phyloP scores from a whole-genome alignment of 2,329 filamentous ascomycete genomes.

The Nemania sp. region DNA sequence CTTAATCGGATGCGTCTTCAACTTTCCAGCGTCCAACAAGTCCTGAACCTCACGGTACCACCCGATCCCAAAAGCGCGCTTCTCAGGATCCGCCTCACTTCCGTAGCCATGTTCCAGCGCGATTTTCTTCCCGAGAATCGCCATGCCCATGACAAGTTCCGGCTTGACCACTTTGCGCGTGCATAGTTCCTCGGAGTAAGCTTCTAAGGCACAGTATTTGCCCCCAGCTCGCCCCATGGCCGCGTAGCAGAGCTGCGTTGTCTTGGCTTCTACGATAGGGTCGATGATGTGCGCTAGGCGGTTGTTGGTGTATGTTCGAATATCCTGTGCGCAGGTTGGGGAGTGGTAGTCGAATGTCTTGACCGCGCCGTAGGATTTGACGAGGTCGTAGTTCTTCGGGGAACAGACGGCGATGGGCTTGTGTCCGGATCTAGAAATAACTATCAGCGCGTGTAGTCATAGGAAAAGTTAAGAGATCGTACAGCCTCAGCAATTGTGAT shows the following conservation, averaged over 20 bases:
- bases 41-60: background rate
- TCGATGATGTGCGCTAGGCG: background rate
- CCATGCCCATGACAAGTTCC: background rate
- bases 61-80: background rate
- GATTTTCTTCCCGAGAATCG: background rate
- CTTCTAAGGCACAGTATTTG: background rate
- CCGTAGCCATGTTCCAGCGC: background rate
- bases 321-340: background rate
- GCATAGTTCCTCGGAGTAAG: background rate
- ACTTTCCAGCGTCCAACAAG: background rate
- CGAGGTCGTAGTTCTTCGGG: background rate
- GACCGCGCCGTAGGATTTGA: background rate
- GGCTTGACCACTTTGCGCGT: background rate
- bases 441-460: no score
- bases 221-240: background rate
- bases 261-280: background rate
- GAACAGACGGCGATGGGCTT: background rate
- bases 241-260: background rate
- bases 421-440: background rate
- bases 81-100: background rate
- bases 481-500: background rate
- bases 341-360: constrained; percentile 1
- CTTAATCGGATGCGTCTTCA: background rate
- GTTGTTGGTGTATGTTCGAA: background rate
- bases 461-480: no score